Evolutionary conservation across 2,329 filamentous ascomycete genomes (phyloP).

Genomic region (Talaromyces verruculosus): DNA sequence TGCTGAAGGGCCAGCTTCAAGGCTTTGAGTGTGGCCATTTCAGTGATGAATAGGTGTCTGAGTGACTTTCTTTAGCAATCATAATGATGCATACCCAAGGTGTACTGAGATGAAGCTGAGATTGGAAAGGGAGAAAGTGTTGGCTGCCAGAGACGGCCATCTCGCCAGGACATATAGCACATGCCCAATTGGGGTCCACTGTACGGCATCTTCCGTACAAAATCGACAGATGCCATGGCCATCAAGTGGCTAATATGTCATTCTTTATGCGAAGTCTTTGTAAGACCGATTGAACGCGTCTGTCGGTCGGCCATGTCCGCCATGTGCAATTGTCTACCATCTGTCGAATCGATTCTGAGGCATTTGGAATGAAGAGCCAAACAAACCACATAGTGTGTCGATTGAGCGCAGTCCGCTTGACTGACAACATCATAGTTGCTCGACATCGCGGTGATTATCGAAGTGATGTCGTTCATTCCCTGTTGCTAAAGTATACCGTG

Average conservation of each 20-base stretch:
- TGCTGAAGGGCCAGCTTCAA: neutral
- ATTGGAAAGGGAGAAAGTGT: neutral
- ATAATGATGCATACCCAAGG: neutral
- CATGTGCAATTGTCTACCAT: too few relatives aligned
- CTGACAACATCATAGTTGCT: neutral
- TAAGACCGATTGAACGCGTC: too few relatives aligned
- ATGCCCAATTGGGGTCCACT: neutral
- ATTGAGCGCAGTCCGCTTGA: neutral
- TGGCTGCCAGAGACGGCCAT: neutral
- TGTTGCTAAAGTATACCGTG: neutral
- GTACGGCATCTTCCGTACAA: neutral
- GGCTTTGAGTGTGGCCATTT: neutral
- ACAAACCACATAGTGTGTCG: neutral
- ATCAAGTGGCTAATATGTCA: neutral
- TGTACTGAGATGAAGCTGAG: neutral
- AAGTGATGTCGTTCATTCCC: neutral
- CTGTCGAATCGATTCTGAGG: neutral
- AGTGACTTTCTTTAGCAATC: conserved; percentile 29
- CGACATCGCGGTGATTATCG: neutral
- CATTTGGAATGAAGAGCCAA: neutral
- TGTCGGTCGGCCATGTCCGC: too few relatives aligned
- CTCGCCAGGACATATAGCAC: neutral
- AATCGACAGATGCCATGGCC: neutral
- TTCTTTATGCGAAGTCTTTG: neutral
- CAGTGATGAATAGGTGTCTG: too few relatives aligned